Evolutionary conservation across 768 basidiomycete species (phyloP), one percentile per base, ranked within the genome.

Genomic region (Mycena epipterygia): DNA sequence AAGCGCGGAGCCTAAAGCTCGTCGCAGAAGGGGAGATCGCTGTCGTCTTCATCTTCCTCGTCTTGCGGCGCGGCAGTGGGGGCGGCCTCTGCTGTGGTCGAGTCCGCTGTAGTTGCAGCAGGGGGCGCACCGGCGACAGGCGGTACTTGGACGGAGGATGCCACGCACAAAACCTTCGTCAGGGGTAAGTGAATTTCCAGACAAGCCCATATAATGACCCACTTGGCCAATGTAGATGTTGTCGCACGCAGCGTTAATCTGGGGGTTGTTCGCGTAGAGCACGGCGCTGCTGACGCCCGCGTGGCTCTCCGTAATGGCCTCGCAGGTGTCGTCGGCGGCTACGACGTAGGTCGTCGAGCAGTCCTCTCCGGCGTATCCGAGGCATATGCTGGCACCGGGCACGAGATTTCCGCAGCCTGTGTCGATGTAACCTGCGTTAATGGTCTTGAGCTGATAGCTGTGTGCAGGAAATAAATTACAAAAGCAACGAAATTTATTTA

Each of bases 181-280:
- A n/a, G 21, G 5, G 5, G n/a, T 44, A 7, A 6, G 35, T 37
- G 35, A 14, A n/a, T n/a, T n/a, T 37, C n/a, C 21, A 44, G 6
- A 41, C 6, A 41, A 13, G n/a, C 4, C 5, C 21, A 44, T 5
- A n/a, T 44, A 14, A 52, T 4, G 49, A 83, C 86, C 64, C 57
- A 94, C 93, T 88, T 94, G 91, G 76, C 90, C 93, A 66, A 91
- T 76, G 80, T 94, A 93, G 78, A 95, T 83, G 83, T 94, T 94
- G 73, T 73, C 80, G 79, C 89, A 92, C 0, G 77, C 81, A 0
- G 52, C 3, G 74, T 89, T 71, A 73, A 95, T 84, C 79, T 94
- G 90, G 23, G 93, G 94, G 88, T 95, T 95, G 88, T 95, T 94
- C 67, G 72, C 19, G 76, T 78, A 83, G 33, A 95, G 83, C 6